Evolutionary conservation across 495 filamentous ascomycete genomes (phyloP).

Genomic region (Sabuloglossum arenarium): DNA sequence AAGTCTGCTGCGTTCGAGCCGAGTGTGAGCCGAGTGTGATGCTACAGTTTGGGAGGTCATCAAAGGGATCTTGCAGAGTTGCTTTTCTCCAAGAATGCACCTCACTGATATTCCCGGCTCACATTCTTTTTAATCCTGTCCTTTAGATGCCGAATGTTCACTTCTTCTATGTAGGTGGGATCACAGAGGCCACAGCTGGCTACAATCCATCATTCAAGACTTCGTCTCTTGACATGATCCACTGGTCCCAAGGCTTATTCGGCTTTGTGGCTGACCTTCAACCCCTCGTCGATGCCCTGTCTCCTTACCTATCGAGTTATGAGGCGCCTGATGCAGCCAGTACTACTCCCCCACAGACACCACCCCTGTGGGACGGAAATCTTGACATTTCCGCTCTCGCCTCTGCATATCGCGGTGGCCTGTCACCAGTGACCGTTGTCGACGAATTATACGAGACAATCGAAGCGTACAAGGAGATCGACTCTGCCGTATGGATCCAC

Average conservation of each 20-base stretch:
- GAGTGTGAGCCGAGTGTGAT: background rate
- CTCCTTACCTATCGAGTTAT: conserved; percentile 3
- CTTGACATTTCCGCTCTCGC: conserved; percentile 18
- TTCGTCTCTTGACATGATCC: conserved; percentile 22
- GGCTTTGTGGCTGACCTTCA: conserved; percentile 24
- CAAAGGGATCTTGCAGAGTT: no score
- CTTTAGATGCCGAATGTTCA: background rate
- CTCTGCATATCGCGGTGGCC: conserved; percentile 18
- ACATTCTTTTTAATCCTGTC: background rate
- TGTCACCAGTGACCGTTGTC: conserved; percentile 23
- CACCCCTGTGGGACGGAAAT: conserved; percentile 21
- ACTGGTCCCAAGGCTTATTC: conserved; percentile 28
- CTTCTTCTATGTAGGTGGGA: conserved; percentile 14
- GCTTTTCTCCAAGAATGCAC: no score
- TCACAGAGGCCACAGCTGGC: conserved; percentile 24
- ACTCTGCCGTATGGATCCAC: conserved; percentile 35
- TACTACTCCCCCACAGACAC: conserved; percentile 15
- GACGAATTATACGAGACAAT: conserved; percentile 22
- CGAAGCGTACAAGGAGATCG: conserved; percentile 22
- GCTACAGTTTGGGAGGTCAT: background rate
- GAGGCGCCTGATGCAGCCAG: background rate
- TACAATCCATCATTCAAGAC: conserved; percentile 23
- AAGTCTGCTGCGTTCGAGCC: background rate
- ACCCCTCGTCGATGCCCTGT: conserved; percentile 14
- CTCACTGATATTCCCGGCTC: background rate